Percentiles rank a stretch among this genome's conserved stretches.
phyloP scores from a whole-genome alignment of 176 grass and related monocot species.

The Carex kokanica region DNA sequence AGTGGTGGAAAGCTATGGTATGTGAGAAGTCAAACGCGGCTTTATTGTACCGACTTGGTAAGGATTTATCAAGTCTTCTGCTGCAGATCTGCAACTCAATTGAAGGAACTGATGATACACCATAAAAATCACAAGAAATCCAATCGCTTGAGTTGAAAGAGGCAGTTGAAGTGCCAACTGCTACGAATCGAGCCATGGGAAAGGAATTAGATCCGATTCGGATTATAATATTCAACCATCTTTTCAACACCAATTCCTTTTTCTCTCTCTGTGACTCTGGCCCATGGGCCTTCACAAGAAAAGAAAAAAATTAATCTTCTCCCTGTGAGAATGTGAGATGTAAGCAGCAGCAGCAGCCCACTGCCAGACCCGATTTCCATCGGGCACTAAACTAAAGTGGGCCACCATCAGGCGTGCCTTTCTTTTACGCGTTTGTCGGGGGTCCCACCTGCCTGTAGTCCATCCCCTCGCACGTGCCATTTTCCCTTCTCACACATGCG shows the following conservation, averaged over 20 bases:
- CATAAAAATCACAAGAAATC: background rate
- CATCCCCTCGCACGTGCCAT: slow-evolving; percentile 20
- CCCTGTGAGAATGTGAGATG: background rate
- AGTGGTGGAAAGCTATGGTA: too few species aligned
- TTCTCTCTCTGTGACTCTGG: background rate
- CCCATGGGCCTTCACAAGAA: slow-evolving; percentile 7
- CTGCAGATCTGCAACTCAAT: too few species aligned
- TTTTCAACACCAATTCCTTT: background rate
- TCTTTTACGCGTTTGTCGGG: slow-evolving; percentile 16
- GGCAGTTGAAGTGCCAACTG: slow-evolving; percentile 1
- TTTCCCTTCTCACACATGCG: background rate
- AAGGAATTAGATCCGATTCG: slow-evolving; percentile 15
- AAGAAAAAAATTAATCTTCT: too few species aligned
- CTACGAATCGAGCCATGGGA: background rate
- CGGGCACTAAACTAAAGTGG: slow-evolving; percentile 7
- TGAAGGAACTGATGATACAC: background rate
- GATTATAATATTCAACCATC: slow-evolving; percentile 20
- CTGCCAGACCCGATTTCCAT: background rate
- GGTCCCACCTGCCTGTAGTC: background rate
- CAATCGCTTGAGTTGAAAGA: background rate
- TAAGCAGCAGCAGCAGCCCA: background rate
- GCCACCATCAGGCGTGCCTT: slow-evolving; percentile 24
- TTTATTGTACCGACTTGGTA: background rate
- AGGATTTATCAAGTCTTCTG: background rate
- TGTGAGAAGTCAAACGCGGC: background rate